Evolutionary conservation across 257 asterid genomes (phyloP).

Genomic region (Scutellaria barbata): DNA sequence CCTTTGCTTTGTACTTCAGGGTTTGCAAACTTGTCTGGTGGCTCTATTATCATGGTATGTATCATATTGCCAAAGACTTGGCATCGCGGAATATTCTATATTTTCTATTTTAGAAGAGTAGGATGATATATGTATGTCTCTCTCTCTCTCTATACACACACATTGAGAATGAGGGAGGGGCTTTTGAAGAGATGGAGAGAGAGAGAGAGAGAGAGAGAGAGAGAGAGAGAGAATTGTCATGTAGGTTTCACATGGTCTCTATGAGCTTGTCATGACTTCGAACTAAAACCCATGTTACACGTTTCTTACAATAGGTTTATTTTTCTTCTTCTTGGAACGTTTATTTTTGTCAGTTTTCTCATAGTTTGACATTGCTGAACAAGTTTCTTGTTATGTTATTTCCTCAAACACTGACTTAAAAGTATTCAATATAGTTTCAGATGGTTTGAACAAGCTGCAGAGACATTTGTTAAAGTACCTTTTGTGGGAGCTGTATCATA

Average conservation of each 20-base stretch:
- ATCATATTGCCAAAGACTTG: conserved; percentile 2
- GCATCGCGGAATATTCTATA: conserved; percentile 4
- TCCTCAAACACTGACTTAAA: conserved; percentile 41
- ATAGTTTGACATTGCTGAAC: not conserved
- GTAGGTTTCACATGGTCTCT: not conserved
- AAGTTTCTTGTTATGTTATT: conserved; percentile 6
- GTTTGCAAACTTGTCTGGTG: conserved; percentile 91
- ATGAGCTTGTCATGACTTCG: not conserved
- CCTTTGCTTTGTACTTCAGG: conserved; percentile 56
- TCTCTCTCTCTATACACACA: too few relatives aligned
- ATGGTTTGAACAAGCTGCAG: conserved; percentile 78
- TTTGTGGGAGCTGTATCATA: conserved; percentile 82
- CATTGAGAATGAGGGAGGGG: too few relatives aligned
- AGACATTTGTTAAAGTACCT: conserved; percentile 75
- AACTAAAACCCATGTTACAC: not conserved
- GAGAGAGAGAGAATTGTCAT: not conserved
- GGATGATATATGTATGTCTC: not conserved
- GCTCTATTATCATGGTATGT: conserved; percentile 90
- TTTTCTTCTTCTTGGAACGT: not conserved
- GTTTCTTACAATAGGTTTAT: not conserved
- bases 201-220: too few relatives aligned
- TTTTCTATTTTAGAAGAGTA: conserved; percentile 10
- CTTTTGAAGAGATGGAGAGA: not conserved
- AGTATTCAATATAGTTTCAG: conserved; percentile 74
- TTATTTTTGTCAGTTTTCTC: not conserved